A percentile compares a stretch with the other conserved stretches of the same genome.
These are phyloP conservation scores for Boletus vermiculosoides DNA, from an alignment of 768 basidiomycete species.

Conservation along the genomic window DNA sequence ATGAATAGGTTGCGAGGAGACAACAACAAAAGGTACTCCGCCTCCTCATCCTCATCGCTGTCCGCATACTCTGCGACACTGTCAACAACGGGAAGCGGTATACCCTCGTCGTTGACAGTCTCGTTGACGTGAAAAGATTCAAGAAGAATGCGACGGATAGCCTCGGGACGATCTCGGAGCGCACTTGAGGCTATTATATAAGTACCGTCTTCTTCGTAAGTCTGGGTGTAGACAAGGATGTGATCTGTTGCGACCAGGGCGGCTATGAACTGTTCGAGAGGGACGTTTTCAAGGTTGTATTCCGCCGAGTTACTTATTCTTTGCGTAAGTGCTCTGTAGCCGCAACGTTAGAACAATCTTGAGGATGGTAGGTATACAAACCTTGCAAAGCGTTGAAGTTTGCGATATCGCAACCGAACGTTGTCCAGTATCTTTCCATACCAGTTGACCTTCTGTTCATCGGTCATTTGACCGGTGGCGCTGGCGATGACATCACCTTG, in stretches of 20 bases:
- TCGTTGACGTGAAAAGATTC: conserved; percentile 84
- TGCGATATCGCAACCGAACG: conserved; percentile 87
- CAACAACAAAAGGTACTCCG: conserved; percentile 79
- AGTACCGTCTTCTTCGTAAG: conserved; percentile 84
- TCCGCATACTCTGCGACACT: conserved; percentile 38
- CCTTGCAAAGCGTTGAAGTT: conserved; percentile 92
- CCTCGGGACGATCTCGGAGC: conserved; percentile 72
- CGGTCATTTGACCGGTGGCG: conserved; percentile 57
- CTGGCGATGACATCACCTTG: conserved; percentile 39
- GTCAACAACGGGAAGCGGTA: conserved; percentile 41
- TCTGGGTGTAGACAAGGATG: conserved; percentile 88
- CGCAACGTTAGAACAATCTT: conserved; percentile 5
- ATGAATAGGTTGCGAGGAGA: conserved; percentile 85
- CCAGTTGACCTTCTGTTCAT: conserved; percentile 83
- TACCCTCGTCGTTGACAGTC: conserved; percentile 49
- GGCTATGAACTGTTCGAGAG: conserved; percentile 77
- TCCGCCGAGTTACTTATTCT: conserved; percentile 93
- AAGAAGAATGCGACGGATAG: conserved; percentile 75
- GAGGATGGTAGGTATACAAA: conserved; percentile 26
- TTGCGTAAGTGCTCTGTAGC: conserved; percentile 63
- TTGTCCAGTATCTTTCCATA: conserved; percentile 92
- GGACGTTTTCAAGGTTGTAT: conserved; percentile 73
- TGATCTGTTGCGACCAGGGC: conserved; percentile 82
- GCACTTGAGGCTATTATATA: conserved; percentile 84
- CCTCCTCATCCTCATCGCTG: conserved; percentile 55